Evolutionary conservation across 225 moss, liverwort and hornwort species (phyloP).

Genomic region (Thuidium tamariscinum): DNA sequence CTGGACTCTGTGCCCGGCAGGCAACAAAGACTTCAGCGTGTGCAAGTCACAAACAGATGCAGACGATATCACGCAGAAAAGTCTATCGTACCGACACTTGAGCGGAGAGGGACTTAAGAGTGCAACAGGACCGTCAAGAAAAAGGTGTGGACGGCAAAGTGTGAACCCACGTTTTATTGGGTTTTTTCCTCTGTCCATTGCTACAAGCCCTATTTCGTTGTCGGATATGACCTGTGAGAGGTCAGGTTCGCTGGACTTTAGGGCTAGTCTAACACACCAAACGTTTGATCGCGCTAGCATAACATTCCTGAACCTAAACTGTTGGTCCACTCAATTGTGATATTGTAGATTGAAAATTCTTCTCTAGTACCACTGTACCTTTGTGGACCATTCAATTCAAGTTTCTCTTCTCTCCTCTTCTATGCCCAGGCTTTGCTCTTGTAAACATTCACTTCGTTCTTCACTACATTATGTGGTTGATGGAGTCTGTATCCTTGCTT

Average conservation of each 20-base stretch:
- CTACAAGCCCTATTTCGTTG: not conserved
- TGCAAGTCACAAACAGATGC: not conserved
- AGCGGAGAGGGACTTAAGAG: not conserved
- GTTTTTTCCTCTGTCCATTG: not conserved
- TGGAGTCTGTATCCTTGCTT: too few relatives aligned
- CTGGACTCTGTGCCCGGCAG: not conserved
- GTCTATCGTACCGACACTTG: not conserved
- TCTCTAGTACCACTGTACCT: not conserved
- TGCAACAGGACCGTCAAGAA: too few relatives aligned
- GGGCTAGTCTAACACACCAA: not conserved
- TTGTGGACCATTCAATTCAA: not conserved
- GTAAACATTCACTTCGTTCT: not conserved
- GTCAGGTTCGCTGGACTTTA: not conserved
- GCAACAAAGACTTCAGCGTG: not conserved
- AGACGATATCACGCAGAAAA: not conserved
- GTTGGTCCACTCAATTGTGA: not conserved
- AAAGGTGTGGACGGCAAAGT: too few relatives aligned
- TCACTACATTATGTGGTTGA: not conserved
- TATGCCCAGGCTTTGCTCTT: not conserved
- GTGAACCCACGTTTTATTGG: too few relatives aligned
- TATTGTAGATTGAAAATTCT: not conserved
- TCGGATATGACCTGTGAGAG: not conserved
- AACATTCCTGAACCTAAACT: not conserved
- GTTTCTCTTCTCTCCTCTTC: not conserved
- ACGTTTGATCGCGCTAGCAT: not conserved